A percentile compares a stretch with the other conserved stretches of the same genome.
Evolutionary conservation across 2,329 filamentous ascomycete species (phyloP).

Genomic region (Colletotrichum sp.): DNA sequence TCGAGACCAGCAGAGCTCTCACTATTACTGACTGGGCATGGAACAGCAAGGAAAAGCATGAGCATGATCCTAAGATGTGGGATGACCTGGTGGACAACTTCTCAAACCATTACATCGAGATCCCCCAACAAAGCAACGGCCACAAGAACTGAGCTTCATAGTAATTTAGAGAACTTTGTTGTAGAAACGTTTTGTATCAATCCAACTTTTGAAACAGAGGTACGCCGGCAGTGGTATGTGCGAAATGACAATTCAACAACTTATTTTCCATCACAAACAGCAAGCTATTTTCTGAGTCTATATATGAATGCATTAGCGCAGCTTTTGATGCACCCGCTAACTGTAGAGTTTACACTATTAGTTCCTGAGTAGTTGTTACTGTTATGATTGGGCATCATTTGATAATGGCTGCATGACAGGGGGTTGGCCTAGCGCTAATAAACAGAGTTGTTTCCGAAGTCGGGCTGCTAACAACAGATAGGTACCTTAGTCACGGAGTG

Average conservation of each 20-base stretch:
- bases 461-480: too few species aligned
- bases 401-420: not conserved
- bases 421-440: not conserved
- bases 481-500: too few species aligned
- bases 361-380: not conserved
- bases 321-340: not conserved
- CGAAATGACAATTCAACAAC: not conserved
- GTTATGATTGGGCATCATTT: not conserved
- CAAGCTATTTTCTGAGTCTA: not conserved
- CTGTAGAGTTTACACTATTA: not conserved
- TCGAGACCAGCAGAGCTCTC: conserved; percentile 56
- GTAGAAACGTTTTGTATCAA: not conserved
- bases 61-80: conserved; percentile 58
- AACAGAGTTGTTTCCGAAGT: too few species aligned
- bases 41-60: conserved; percentile 40
- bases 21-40: conserved; percentile 62
- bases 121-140: not conserved
- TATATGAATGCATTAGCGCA: not conserved
- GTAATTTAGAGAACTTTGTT: not conserved
- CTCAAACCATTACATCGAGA: conserved; percentile 26
- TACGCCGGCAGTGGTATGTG: not conserved
- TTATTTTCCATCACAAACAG: not conserved
- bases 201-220: not conserved
- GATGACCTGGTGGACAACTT: conserved; percentile 59
- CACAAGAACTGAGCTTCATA: not conserved